A percentile compares a stretch with the other conserved stretches of the same genome.
phyloP scores from a whole-genome alignment of 495 filamentous ascomycete species.

The Chaetomidium leptoderma region DNA sequence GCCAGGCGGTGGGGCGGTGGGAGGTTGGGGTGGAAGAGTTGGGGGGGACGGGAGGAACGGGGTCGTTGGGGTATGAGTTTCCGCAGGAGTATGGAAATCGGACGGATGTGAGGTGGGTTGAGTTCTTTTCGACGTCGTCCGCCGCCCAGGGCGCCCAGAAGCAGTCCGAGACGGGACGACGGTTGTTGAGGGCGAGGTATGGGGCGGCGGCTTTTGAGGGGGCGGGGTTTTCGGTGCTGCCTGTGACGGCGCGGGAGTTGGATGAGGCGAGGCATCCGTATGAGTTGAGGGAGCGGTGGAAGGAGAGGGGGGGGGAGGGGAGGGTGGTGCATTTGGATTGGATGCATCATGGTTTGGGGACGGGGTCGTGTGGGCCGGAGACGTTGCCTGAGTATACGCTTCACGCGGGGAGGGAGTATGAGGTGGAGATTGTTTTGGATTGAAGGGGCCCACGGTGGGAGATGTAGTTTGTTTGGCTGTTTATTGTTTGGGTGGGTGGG shows the following conservation, averaged over 20 bases:
- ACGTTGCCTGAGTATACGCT: slow-evolving; percentile 50
- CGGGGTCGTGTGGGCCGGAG: slow-evolving; percentile 49
- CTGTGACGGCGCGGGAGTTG: slow-evolving; percentile 50
- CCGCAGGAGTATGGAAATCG: slow-evolving; percentile 64
- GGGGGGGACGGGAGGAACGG: no score
- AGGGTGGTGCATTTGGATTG: slow-evolving; percentile 59
- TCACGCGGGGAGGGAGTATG: slow-evolving; percentile 40
- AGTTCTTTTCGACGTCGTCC: slow-evolving; percentile 39
- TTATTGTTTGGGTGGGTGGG: no score
- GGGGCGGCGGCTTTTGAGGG: slow-evolving; percentile 39
- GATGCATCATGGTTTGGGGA: slow-evolving; percentile 53
- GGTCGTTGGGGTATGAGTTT: slow-evolving; percentile 61
- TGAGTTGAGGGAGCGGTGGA: slow-evolving; percentile 48
- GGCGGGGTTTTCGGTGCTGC: slow-evolving; percentile 50
- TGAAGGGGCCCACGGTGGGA: slow-evolving; percentile 18
- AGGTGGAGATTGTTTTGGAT: slow-evolving; percentile 46
- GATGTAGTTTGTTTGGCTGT: no score
- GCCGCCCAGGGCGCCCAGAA: no score
- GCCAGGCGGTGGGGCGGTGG: slow-evolving; percentile 54
- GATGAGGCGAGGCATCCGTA: slow-evolving; percentile 56
- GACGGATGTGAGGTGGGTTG: slow-evolving; percentile 58
- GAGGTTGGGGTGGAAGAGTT: no score
- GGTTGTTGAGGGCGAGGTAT: slow-evolving; percentile 39
- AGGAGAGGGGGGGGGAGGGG: slow-evolving; percentile 41
- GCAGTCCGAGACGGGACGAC: no score